phyloP scores from a whole-genome alignment of 495 filamentous ascomycete species.

The Aspergillus sclerotiicarbonarius region DNA sequence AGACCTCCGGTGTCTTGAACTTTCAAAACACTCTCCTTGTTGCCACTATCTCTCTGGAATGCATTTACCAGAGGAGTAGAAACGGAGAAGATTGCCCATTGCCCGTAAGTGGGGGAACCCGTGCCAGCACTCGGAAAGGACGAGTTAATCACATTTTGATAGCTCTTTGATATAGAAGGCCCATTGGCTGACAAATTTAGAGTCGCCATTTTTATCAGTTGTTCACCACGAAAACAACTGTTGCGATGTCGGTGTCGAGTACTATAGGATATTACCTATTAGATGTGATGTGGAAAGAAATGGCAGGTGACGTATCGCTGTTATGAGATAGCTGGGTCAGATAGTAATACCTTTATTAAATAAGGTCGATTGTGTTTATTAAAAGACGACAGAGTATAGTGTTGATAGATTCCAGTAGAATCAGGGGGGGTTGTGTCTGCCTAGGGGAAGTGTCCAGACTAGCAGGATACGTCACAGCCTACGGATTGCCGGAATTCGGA shows the following conservation, averaged over 20 bases:
- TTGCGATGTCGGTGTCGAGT: background rate
- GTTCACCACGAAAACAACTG: background rate
- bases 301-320: background rate
- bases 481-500: background rate
- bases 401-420: background rate
- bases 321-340: background rate
- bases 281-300: background rate
- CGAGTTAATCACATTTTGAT: slow-evolving; percentile 80
- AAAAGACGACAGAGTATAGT: background rate
- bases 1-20: slow-evolving; percentile 87
- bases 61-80: slow-evolving; percentile 85
- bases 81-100: slow-evolving; percentile 92
- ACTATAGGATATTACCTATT: background rate
- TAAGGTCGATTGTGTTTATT: background rate
- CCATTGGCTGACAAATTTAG: slow-evolving; percentile 91
- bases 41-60: slow-evolving; percentile 76
- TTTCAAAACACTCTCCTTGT: slow-evolving; percentile 92
- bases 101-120: slow-evolving; percentile 66
- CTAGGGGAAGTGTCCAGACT: background rate
- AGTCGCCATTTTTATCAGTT: slow-evolving; percentile 67
- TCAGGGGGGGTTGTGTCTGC: background rate
- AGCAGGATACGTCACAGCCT: slow-evolving; percentile 7
- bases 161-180: slow-evolving; percentile 87
- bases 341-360: background rate
- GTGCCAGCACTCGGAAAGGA: slow-evolving; percentile 58